phyloP scores from a whole-genome alignment of 306 rosid genomes.

The Malus sieversii region DNA sequence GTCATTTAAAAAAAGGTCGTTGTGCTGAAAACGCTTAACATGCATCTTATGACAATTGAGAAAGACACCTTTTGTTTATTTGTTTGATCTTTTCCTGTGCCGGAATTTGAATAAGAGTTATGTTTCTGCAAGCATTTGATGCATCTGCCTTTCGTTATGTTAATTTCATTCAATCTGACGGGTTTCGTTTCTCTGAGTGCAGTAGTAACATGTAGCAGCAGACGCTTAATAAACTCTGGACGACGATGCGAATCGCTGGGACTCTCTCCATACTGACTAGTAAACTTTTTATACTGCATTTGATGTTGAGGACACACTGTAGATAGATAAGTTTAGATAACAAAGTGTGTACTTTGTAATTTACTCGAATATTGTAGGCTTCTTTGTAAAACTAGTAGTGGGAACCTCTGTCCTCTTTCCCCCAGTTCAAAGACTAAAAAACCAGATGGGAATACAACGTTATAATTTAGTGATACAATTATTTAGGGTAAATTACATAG shows the following conservation, averaged over 20 bases:
- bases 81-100: neutral
- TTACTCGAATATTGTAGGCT: neutral
- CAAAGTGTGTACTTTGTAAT: neutral
- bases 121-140: neutral
- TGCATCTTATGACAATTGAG: neutral
- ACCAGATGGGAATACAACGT: neutral
- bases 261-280: neutral
- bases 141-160: neutral
- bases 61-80: too few relatives aligned
- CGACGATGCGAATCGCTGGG: neutral
- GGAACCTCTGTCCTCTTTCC: neutral
- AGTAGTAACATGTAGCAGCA: neutral
- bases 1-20: neutral
- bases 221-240: neutral
- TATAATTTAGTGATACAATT: neutral
- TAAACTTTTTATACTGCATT: neutral
- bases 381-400: neutral
- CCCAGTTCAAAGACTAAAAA: neutral
- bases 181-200: neutral
- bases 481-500: too few relatives aligned
- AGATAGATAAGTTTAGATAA: neutral
- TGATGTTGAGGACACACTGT: neutral
- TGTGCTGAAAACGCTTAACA: neutral
- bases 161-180: neutral
- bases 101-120: neutral